A percentile compares a stretch with the other conserved stretches of the same genome.
Conservation (phyloP, 805 yeast genomes). For the Zygosaccharomyces siamensis region DNA sequence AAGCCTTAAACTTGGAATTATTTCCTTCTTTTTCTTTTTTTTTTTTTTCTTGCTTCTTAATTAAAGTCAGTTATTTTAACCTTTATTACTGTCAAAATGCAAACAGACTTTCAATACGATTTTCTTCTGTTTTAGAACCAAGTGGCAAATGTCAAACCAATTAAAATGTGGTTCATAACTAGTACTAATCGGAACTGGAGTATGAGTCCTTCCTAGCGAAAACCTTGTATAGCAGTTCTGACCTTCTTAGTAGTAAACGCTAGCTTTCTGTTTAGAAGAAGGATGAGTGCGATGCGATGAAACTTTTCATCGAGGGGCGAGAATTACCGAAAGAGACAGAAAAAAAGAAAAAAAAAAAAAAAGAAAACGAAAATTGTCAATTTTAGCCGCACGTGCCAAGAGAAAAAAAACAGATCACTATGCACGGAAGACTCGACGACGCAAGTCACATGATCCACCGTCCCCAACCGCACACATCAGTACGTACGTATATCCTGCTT, state of each 20-base stretch:
- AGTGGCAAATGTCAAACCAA: slow-evolving; percentile 1
- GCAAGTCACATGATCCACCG: not conserved
- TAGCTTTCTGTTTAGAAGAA: too few relatives aligned
- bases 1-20: not conserved
- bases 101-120: not conserved
- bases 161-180: slow-evolving; percentile 4
- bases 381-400: not conserved
- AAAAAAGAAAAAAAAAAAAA: not conserved
- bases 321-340: not conserved
- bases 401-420: not conserved
- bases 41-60: not conserved
- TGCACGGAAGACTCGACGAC: too few relatives aligned
- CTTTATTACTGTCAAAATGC: not conserved
- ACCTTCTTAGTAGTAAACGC: too few relatives aligned
- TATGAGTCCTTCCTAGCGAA: not conserved
- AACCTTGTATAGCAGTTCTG: not conserved
- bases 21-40: not conserved
- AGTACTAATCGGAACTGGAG: not conserved
- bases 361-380: not conserved
- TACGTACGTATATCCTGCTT: too few relatives aligned
- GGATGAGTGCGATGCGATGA: too few relatives aligned
- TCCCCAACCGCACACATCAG: too few relatives aligned
- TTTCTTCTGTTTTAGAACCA: not conserved
- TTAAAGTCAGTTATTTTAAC: too few relatives aligned
- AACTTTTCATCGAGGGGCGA: too few relatives aligned